These are phyloP conservation scores for Corymbia citriodora DNA, from an alignment of 441 rosid species.

Conservation along the genomic window DNA sequence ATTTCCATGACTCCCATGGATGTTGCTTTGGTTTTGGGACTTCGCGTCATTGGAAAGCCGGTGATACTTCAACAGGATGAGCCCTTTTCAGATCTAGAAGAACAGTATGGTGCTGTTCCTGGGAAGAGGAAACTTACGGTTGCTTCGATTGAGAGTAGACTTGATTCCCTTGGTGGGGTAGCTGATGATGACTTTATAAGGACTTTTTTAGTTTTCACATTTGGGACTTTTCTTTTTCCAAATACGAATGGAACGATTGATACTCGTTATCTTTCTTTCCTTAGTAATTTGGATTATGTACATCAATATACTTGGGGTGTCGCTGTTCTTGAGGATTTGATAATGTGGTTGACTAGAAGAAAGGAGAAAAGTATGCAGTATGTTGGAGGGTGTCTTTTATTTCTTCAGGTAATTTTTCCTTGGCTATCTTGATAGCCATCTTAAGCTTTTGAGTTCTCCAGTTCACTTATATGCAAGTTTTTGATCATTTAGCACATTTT, in stretches of 20 bases:
- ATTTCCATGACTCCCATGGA: conserved; percentile 21
- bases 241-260: conserved; percentile 28
- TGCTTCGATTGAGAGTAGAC: conserved; percentile 24
- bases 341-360: conserved; percentile 31
- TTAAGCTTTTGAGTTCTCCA: not conserved
- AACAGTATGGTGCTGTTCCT: conserved; percentile 21
- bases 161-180: conserved; percentile 24
- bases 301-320: conserved; percentile 35
- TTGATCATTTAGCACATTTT: not conserved
- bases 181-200: conserved; percentile 33
- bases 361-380: conserved; percentile 23
- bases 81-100: conserved; percentile 28
- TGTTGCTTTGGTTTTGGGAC: conserved; percentile 33
- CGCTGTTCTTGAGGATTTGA: conserved; percentile 31
- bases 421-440: not conserved
- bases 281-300: conserved; percentile 20
- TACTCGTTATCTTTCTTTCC: conserved; percentile 25
- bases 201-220: conserved; percentile 23
- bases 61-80: conserved; percentile 22
- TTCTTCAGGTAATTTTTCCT: conserved; percentile 27
- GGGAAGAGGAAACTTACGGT: conserved; percentile 28
- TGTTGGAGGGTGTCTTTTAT: conserved; percentile 41
- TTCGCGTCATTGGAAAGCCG: conserved; percentile 21
- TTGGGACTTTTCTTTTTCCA: conserved; percentile 35
- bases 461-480: not conserved